These are phyloP conservation scores for Heliosperma pusillum DNA, from an alignment of 148 eudicot genomes.

Conservation along the genomic window DNA sequence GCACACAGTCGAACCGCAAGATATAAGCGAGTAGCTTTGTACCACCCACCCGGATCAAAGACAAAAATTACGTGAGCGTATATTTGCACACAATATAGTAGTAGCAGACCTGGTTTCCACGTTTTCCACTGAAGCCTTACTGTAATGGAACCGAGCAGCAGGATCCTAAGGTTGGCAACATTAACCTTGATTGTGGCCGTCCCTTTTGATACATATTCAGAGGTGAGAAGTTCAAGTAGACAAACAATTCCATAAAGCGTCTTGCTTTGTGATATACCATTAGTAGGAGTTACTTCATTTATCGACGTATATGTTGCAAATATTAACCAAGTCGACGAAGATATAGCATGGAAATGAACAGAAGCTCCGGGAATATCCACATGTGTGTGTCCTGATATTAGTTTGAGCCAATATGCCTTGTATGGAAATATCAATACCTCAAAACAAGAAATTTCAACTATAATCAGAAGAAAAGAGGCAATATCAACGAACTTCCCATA, in stretches of 20 bases:
- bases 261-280: background rate
- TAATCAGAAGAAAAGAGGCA: too few relatives aligned
- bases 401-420: too few relatives aligned
- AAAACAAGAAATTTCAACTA: too few relatives aligned
- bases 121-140: background rate
- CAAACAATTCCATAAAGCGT: background rate
- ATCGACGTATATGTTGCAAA: background rate
- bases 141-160: background rate
- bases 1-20: too few relatives aligned
- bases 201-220: background rate
- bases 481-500: too few relatives aligned
- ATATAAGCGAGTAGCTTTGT: too few relatives aligned
- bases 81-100: background rate
- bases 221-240: background rate
- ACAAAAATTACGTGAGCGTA: background rate
- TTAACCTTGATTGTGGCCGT: background rate
- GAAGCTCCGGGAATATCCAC: background rate
- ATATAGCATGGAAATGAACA: background rate
- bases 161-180: background rate
- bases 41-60: too few relatives aligned
- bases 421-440: too few relatives aligned
- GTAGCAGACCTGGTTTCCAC: background rate
- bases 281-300: background rate
- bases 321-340: background rate
- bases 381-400: too few relatives aligned